These are phyloP conservation scores for Xerocomus nothofagi DNA, from an alignment of 1,284 basidiomycete genomes.

Conservation along the genomic window DNA sequence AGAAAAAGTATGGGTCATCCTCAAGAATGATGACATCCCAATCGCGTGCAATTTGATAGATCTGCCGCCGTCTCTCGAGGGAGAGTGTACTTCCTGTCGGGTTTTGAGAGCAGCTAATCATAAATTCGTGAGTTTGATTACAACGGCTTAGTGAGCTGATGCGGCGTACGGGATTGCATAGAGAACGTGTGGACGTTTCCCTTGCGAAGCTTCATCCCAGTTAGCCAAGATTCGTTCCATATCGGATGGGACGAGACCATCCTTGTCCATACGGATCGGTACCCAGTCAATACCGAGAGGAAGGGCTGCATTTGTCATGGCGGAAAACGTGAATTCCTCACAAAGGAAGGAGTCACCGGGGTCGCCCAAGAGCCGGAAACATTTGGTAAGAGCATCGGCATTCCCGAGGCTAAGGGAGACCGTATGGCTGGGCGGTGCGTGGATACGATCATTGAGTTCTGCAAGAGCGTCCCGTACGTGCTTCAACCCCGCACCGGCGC, in stretches of 20 bases:
- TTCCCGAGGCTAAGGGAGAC: conserved; percentile 38
- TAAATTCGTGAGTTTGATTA: conserved; percentile 18
- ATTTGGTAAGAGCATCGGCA: conserved; percentile 39
- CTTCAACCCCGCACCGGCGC: conserved; percentile 30
- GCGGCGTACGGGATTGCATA: conserved; percentile 33
- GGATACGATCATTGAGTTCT: conserved; percentile 32
- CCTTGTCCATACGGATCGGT: conserved; percentile 54
- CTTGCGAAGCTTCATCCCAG: conserved; percentile 47
- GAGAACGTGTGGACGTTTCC: conserved; percentile 35
- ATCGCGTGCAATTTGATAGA: conserved; percentile 56
- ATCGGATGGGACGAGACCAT: conserved; percentile 50
- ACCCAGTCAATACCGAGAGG: conserved; percentile 44
- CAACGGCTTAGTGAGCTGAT: background rate
- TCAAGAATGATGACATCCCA: conserved; percentile 54
- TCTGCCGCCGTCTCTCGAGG: conserved; percentile 48
- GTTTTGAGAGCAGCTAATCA: conserved; percentile 45
- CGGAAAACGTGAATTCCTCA: conserved; percentile 50
- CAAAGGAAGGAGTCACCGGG: conserved; percentile 55
- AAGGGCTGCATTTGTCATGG: conserved; percentile 39
- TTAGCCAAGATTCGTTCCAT: conserved; percentile 48
- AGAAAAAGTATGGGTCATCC: conserved; percentile 61
- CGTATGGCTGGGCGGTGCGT: conserved; percentile 32
- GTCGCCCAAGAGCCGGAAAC: conserved; percentile 45
- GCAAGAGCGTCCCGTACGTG: conserved; percentile 33
- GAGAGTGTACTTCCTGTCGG: conserved; percentile 54